Evolutionary conservation across 768 basidiomycete genomes (phyloP).

Genomic region (Artomyces pyxidatus): DNA sequence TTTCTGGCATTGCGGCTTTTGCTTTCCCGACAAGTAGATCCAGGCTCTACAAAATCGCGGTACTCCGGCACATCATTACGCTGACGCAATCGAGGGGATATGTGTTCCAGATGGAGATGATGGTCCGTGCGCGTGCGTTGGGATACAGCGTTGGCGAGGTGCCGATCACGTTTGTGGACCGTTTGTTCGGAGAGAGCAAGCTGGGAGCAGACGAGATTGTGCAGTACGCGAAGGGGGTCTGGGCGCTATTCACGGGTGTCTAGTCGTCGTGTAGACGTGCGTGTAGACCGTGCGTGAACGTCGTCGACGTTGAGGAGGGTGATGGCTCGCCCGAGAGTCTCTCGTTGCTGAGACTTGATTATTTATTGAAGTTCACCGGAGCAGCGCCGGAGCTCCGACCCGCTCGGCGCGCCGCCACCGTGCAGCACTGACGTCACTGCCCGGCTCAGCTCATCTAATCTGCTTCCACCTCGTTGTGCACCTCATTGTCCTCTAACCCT

Average conservation of each 20-base stretch:
- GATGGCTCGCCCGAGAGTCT: too few relatives aligned
- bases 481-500: neutral
- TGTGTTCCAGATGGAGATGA: slow-evolving; percentile 99
- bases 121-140: slow-evolving; percentile 78
- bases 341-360: too few relatives aligned
- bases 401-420: too few relatives aligned
- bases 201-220: slow-evolving; percentile 84
- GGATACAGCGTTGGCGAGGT: slow-evolving; percentile 87
- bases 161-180: slow-evolving; percentile 91
- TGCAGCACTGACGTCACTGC: too few relatives aligned
- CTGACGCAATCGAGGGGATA: slow-evolving; percentile 84
- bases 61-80: slow-evolving; percentile 76
- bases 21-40: neutral
- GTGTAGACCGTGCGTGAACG: too few relatives aligned
- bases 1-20: slow-evolving; percentile 1
- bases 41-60: slow-evolving; percentile 71
- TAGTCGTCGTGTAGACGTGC: slow-evolving; percentile 26
- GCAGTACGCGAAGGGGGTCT: slow-evolving; percentile 80
- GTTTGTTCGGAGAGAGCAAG: slow-evolving; percentile 91
- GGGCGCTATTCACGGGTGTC: slow-evolving; percentile 67
- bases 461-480: too few relatives aligned
- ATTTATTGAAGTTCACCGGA: too few relatives aligned
- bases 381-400: too few relatives aligned
- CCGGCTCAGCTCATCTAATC: too few relatives aligned
- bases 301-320: too few relatives aligned